Evolutionary conservation across 371 early-diverging fungal genomes (phyloP).

Genomic region (Mortierella sp.): DNA sequence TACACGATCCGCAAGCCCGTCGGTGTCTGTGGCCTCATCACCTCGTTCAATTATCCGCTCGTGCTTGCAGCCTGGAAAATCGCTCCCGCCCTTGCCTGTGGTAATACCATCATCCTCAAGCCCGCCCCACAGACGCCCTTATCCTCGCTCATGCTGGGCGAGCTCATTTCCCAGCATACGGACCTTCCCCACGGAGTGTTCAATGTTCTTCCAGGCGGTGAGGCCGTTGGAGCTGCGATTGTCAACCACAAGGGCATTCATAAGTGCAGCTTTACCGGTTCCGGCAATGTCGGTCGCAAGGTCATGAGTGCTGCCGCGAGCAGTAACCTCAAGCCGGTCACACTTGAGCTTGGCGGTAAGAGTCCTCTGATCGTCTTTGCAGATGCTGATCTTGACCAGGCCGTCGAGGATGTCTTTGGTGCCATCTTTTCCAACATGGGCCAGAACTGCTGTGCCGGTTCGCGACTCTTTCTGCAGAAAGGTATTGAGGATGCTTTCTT

Average conservation of each 20-base stretch:
- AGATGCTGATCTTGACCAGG: constrained; percentile 84
- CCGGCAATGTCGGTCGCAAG: constrained; percentile 75
- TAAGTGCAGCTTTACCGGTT: constrained; percentile 85
- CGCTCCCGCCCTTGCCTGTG: constrained; percentile 84
- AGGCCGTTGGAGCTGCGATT: constrained; percentile 64
- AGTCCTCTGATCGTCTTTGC: constrained; percentile 87
- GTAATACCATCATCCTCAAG: constrained; percentile 71
- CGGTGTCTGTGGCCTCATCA: constrained; percentile 86
- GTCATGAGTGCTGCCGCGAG: constrained; percentile 75
- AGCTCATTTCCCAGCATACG: constrained; percentile 56
- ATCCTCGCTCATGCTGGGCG: constrained; percentile 63
- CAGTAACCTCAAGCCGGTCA: constrained; percentile 78
- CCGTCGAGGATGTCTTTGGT: constrained; percentile 75
- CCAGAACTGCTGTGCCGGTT: constrained; percentile 91
- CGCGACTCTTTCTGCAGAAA: constrained; percentile 86
- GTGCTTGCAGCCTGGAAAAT: constrained; percentile 87
- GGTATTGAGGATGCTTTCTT: constrained; percentile 80
- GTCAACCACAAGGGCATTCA: constrained; percentile 61
- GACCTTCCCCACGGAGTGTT: constrained; percentile 69
- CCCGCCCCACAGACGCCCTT: constrained; percentile 77
- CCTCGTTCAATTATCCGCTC: constrained; percentile 89
- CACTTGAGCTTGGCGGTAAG: constrained; percentile 95
- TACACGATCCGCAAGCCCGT: constrained; percentile 84
- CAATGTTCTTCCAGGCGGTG: constrained; percentile 78
- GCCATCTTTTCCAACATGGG: constrained; percentile 88